These are phyloP conservation scores for Ceratocystis diversiconidia DNA, from an alignment of 2,329 filamentous ascomycete species.

Conservation along the genomic window DNA sequence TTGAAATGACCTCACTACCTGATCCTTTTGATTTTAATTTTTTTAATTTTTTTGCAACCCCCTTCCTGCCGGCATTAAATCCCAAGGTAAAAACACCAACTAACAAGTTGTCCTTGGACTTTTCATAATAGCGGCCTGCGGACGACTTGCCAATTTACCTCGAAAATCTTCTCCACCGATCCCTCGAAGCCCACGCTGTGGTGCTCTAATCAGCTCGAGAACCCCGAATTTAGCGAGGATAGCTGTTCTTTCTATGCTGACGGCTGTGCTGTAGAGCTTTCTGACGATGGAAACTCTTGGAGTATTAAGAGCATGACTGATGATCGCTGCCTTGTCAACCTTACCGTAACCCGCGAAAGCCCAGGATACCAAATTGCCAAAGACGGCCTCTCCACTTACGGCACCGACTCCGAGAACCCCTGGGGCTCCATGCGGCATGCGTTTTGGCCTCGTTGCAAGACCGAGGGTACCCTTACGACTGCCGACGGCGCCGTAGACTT, in stretches of 20 bases:
- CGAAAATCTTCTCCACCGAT: conserved; percentile 74
- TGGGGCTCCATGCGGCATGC: conserved; percentile 88
- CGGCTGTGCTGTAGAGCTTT: conserved; percentile 71
- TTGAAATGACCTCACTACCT: background rate
- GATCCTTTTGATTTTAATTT: background rate
- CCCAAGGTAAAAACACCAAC: background rate
- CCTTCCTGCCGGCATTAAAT: background rate
- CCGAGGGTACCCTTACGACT: conserved; percentile 74
- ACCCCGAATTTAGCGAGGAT: conserved; percentile 73
- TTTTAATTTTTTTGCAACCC: background rate
- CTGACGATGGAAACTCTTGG: conserved; percentile 68
- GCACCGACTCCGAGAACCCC: conserved; percentile 69
- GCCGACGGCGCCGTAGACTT: conserved; percentile 69
- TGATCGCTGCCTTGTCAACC: conserved; percentile 64
- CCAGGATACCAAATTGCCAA: conserved; percentile 77
- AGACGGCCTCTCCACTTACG: conserved; percentile 71
- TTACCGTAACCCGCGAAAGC: conserved; percentile 60
- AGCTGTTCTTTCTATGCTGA: conserved; percentile 75
- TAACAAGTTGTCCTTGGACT: background rate
- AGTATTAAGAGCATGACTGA: conserved; percentile 84
- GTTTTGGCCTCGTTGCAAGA: conserved; percentile 82
- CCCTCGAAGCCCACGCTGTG: conserved; percentile 62
- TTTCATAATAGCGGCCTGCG: conserved; percentile 55
- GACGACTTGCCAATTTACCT: conserved; percentile 85
- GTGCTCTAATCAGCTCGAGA: conserved; percentile 64